Base-by-base conservation (phyloP, 768 basidiomycete species). In the Tulasnella sp. region DNA sequence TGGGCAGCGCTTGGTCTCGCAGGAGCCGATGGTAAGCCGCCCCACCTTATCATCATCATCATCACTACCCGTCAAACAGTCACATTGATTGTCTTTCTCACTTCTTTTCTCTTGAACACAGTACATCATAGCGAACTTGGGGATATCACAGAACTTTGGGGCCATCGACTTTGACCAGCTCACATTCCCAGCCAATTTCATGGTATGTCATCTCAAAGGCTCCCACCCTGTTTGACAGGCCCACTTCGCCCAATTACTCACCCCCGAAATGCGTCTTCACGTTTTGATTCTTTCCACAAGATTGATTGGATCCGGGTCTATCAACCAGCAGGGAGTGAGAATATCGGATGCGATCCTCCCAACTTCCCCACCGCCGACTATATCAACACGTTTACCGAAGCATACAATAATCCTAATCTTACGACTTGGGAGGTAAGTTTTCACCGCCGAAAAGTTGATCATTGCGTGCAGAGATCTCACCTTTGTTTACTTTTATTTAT, bases 281-380 rank as follows among this genome's bases (percentile, higher is more conserved):
- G 19, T 75, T 43, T 19, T 43, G 42, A 19, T 19, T 73, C n/a
- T n/a, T n/a, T n/a, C n/a, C n/a, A n/a, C n/a, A 7, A 38, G 49
- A 74, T 94, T 42, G 90, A 96, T 68, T 96, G 85, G 73, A 80
- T 97, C 58, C 81, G 93, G 21, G 87, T 98, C 7, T 98, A 96
- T 70, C 93, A 96, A 68, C 80, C 80, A 2, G 73, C 76, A 66
- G 69, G 80, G 62, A 68, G 76, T 30, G 75, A 80, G 59, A 92
- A 92, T 68, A 76, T 90, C 53, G 92, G 92, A 12, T 96, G 92
- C 67, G 83, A 87, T 68, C 92, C 92, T 15, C 66, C 71, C 48
- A 78, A 80, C 46, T 85, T 79, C 68, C 92, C 94, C 1, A 97
- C 93, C 0, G 70, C 78, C 53, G 76, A 77, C 15, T 97, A 97